Conservation (phyloP, 441 rosid species). For the Eutrema salsugineum region DNA sequence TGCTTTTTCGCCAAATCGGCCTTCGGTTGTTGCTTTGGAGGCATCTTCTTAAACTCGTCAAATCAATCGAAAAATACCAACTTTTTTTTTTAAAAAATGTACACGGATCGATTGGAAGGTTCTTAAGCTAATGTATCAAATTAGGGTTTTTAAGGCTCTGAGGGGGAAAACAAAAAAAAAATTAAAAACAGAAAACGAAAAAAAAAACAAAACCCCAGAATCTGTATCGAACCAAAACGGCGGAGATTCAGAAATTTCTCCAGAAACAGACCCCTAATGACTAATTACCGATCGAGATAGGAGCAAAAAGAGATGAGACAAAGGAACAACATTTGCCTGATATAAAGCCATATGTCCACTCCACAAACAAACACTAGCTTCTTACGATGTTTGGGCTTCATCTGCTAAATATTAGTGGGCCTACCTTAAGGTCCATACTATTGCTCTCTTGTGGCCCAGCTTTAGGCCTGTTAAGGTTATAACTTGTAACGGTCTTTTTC, state of each 20-base stretch:
- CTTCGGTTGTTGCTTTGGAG: slow-evolving; percentile 82
- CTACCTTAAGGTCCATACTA: not conserved
- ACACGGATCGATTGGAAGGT: slow-evolving; percentile 14
- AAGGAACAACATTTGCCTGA: slow-evolving; percentile 15
- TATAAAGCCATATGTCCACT: slow-evolving; percentile 3
- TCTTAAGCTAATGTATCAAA: slow-evolving; percentile 17
- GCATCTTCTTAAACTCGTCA: slow-evolving; percentile 42
- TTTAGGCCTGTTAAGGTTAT: not conserved
- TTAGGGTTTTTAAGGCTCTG: slow-evolving; percentile 22
- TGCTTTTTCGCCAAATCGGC: slow-evolving; percentile 92
- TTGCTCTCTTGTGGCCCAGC: not conserved
- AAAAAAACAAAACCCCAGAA: not conserved
- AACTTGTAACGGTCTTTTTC: not conserved
- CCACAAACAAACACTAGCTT: not conserved
- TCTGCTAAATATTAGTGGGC: not conserved
- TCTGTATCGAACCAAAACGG: slow-evolving; percentile 13
- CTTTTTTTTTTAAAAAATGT: not conserved
- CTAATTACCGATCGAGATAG: slow-evolving; percentile 23
- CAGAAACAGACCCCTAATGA: slow-evolving; percentile 28
- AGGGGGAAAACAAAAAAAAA: not conserved
- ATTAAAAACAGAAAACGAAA: not conserved
- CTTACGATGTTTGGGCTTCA: slow-evolving; percentile 1
- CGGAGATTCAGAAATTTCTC: slow-evolving; percentile 22
- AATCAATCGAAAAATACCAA: not conserved
- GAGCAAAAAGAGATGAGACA: not conserved